Evolutionary conservation across 1,284 basidiomycete genomes (phyloP).

Genomic region (Rhizoctonia solani): DNA sequence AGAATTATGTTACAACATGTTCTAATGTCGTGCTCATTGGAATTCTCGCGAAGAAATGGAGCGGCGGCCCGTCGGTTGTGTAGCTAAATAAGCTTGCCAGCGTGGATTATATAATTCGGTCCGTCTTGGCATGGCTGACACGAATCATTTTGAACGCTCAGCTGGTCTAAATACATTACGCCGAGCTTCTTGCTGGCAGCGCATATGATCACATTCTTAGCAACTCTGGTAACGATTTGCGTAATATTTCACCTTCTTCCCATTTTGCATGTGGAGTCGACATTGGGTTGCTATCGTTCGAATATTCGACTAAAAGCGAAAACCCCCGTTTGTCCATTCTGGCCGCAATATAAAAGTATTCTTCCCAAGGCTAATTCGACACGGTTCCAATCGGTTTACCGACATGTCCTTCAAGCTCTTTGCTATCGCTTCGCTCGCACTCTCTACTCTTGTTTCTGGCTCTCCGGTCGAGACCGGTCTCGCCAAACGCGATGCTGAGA

Average conservation of each 20-base stretch:
- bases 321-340: too few relatives aligned
- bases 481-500: background rate
- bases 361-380: background rate
- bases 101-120: conserved; percentile 17
- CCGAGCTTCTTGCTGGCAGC: conserved; percentile 28
- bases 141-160: conserved; percentile 20
- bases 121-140: background rate
- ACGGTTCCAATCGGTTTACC: background rate
- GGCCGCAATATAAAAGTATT: background rate
- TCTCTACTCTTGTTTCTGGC: conserved; percentile 25
- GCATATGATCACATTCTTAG: conserved; percentile 22
- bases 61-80: conserved; percentile 13
- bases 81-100: conserved; percentile 1
- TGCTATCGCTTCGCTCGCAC: conserved; percentile 27
- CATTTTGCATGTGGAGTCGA: background rate
- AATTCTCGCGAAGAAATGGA: conserved; percentile 30
- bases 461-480: conserved; percentile 7
- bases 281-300: background rate
- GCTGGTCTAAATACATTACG: conserved; percentile 14
- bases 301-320: too few relatives aligned
- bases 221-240: background rate
- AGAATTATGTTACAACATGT: too few relatives aligned
- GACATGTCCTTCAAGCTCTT: conserved; percentile 33
- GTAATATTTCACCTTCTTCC: background rate
- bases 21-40: too few relatives aligned